Evolutionary conservation across 148 eudicot genomes (phyloP).

Genomic region (Nepenthes mirabilis): DNA sequence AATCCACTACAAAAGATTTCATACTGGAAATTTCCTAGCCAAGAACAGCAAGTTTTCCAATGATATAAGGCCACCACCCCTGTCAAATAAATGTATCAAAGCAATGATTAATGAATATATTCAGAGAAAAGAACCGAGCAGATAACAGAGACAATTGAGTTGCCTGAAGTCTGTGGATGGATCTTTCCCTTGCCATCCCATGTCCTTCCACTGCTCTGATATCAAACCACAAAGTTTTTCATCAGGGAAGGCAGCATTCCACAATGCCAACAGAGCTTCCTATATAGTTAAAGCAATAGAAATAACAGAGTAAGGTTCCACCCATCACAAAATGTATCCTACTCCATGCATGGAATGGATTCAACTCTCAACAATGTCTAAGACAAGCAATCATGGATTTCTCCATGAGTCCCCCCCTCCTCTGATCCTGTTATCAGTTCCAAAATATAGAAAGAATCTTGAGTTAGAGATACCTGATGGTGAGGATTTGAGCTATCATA

Average conservation of each 20-base stretch:
- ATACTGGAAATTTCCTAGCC: slow-evolving; percentile 78
- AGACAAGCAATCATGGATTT: no score
- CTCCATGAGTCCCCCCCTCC: no score
- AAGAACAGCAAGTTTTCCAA: slow-evolving; percentile 81
- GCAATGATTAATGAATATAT: slow-evolving; percentile 6
- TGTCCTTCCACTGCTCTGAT: slow-evolving; percentile 97
- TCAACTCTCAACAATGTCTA: no score
- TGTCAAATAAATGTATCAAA: slow-evolving; percentile 16
- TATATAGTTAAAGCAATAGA: slow-evolving; percentile 3
- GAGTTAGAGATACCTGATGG: slow-evolving; percentile 52
- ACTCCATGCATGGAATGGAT: not conserved
- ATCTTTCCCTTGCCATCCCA: slow-evolving; percentile 99
- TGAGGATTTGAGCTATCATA: slow-evolving; percentile 74
- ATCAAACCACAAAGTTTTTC: slow-evolving; percentile 63
- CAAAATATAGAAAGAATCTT: not conserved
- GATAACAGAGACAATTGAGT: slow-evolving; percentile 1
- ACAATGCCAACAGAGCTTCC: slow-evolving; percentile 81
- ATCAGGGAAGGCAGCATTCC: slow-evolving; percentile 87
- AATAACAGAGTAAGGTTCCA: not conserved
- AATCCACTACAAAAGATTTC: not conserved
- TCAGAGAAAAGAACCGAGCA: slow-evolving; percentile 1
- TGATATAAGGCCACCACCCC: slow-evolving; percentile 98
- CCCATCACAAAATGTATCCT: not conserved
- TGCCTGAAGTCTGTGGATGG: slow-evolving; percentile 98
- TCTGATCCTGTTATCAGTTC: not conserved